phyloP scores from a whole-genome alignment of 2,329 filamentous ascomycete genomes.

The Pseudopithomyces maydicus region DNA sequence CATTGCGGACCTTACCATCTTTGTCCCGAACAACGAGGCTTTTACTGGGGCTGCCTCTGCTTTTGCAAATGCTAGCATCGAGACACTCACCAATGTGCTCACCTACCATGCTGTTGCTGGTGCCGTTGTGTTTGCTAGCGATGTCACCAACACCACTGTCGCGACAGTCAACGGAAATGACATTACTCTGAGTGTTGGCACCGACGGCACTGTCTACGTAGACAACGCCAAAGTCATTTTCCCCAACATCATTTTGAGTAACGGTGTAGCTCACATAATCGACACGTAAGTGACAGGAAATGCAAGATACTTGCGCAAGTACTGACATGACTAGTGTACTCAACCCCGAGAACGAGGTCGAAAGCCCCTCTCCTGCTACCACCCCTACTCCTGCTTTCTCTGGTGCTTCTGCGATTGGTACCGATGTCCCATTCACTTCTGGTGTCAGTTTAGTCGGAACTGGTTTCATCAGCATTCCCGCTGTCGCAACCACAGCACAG shows the following conservation, averaged over 20 bases:
- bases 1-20: constrained; percentile 2
- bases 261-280: constrained; percentile 3
- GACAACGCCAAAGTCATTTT: constrained; percentile 1
- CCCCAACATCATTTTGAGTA: neutral
- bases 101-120: constrained; percentile 1
- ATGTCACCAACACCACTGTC: constrained; percentile 4
- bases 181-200: neutral
- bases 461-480: neutral
- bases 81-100: neutral
- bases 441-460: neutral
- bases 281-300: neutral
- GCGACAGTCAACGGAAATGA: neutral
- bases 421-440: neutral
- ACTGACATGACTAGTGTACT: constrained; percentile 1
- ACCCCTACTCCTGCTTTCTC: neutral
- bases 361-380: neutral
- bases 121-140: neutral
- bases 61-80: constrained; percentile 1
- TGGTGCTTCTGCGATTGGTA: neutral
- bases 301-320: neutral
- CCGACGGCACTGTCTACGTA: neutral
- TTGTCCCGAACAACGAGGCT: constrained; percentile 1
- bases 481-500: neutral
- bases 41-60: neutral
- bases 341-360: neutral